Evolutionary conservation across 805 yeast species (phyloP).

Genomic region (Starmerella etchellsii): DNA sequence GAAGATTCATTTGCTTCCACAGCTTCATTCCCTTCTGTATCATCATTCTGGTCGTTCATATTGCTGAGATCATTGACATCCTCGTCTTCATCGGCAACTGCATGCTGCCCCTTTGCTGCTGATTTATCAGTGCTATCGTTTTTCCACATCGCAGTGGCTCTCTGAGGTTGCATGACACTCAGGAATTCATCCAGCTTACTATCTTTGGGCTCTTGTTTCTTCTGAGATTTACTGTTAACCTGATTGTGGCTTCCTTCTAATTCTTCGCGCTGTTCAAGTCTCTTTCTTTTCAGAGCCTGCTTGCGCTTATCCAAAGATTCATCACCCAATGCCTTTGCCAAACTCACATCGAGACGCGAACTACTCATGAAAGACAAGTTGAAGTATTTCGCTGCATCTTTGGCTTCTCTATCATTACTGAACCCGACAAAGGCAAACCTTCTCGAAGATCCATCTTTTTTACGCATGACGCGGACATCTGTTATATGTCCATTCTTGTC

Average conservation of each 20-base stretch:
- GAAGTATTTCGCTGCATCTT: constrained; percentile 60
- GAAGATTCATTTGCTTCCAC: constrained; percentile 19
- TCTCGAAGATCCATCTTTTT: constrained; percentile 74
- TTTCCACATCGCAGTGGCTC: constrained; percentile 18
- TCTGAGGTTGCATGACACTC: constrained; percentile 71
- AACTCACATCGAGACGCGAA: constrained; percentile 57
- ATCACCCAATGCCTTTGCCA: constrained; percentile 79
- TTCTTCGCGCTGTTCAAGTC: constrained; percentile 26
- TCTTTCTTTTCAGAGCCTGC: constrained; percentile 23
- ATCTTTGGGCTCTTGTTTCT: constrained; percentile 21
- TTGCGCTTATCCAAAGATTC: constrained; percentile 48
- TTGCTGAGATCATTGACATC: constrained; percentile 11
- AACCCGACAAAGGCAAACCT: constrained; percentile 90
- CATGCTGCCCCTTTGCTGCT: constrained; percentile 20
- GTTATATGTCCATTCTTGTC: constrained; percentile 50
- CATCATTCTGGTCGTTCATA: constrained; percentile 20
- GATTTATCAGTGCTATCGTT: constrained; percentile 29
- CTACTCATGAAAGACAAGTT: constrained; percentile 74
- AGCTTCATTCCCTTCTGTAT: constrained; percentile 30
- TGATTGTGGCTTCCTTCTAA: background rate
- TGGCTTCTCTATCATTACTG: constrained; percentile 61
- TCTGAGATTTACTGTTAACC: constrained; percentile 18
- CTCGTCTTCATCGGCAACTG: constrained; percentile 27
- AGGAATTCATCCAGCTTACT: constrained; percentile 60
- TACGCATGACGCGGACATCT: constrained; percentile 75